Percentiles rank a stretch among this genome's conserved stretches.
Evolutionary conservation across 1,284 basidiomycete genomes (phyloP).

Genomic region (Boletellus deceptivus): DNA sequence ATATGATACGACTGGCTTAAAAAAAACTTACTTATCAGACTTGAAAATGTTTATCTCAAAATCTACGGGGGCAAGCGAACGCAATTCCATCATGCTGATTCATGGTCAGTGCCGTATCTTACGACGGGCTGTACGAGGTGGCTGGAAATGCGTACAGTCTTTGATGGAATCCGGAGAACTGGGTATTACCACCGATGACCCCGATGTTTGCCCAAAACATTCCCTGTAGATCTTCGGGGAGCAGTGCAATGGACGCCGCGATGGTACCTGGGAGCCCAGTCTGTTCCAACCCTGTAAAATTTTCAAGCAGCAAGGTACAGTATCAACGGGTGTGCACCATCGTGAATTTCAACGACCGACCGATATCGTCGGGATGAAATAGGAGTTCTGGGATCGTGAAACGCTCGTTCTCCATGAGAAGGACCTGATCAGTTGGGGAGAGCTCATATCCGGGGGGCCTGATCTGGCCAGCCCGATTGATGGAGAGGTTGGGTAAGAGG

Average conservation of each 20-base stretch:
- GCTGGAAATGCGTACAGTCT: constrained; percentile 59
- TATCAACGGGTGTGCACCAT: constrained; percentile 8
- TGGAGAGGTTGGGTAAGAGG: constrained; percentile 84
- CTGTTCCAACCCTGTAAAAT: constrained; percentile 72
- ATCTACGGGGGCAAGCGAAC: constrained; percentile 75
- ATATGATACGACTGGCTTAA: constrained; percentile 4
- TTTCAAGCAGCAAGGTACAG: constrained; percentile 3
- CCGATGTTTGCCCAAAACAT: constrained; percentile 96
- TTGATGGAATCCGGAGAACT: constrained; percentile 70
- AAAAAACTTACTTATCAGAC: constrained; percentile 63
- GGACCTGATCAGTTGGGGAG: constrained; percentile 70
- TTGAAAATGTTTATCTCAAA: constrained; percentile 72
- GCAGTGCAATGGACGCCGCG: constrained; percentile 66
- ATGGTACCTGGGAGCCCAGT: constrained; percentile 76
- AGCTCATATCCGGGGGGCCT: constrained; percentile 52
- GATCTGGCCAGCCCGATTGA: constrained; percentile 68
- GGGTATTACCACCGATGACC: constrained; percentile 80
- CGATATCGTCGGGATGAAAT: constrained; percentile 87
- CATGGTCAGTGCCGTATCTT: constrained; percentile 11
- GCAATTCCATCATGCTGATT: constrained; percentile 63
- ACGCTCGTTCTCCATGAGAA: constrained; percentile 86
- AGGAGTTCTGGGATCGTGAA: constrained; percentile 88
- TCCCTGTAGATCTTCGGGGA: constrained; percentile 78
- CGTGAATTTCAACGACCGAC: constrained; percentile 42
- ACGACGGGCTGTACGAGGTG: constrained; percentile 12